A percentile compares a stretch with the other conserved stretches of the same genome.
phyloP scores from a whole-genome alignment of 306 rosid genomes.

The Cicer pinnatifidum region DNA sequence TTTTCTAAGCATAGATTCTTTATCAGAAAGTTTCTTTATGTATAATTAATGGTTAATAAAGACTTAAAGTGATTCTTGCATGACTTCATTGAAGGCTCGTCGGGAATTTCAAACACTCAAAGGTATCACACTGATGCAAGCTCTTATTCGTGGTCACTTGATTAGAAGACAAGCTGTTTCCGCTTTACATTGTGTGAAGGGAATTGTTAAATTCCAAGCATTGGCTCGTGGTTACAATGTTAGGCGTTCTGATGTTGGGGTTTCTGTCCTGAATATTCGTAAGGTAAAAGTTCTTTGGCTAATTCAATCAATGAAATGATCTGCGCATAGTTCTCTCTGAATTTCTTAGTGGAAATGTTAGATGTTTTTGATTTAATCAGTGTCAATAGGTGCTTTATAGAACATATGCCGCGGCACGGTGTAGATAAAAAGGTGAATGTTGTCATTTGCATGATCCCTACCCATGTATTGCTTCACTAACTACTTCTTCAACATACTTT shows the following conservation, averaged over 20 bases:
- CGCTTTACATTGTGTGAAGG: slow-evolving; percentile 58
- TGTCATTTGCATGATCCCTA: slow-evolving; percentile 11
- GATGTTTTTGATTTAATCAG: slow-evolving; percentile 21
- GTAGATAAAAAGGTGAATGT: slow-evolving; percentile 25
- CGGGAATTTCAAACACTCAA: slow-evolving; percentile 47
- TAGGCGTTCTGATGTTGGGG: slow-evolving; percentile 55
- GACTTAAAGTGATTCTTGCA: slow-evolving; percentile 7
- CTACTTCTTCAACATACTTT: slow-evolving; percentile 32
- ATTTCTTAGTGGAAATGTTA: slow-evolving; percentile 21
- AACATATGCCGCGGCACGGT: neutral
- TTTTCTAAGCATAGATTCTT: slow-evolving; percentile 13
- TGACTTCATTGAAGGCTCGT: slow-evolving; percentile 55
- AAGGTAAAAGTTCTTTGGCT: slow-evolving; percentile 48
- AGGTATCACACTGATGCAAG: slow-evolving; percentile 58
- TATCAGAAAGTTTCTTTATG: slow-evolving; percentile 28
- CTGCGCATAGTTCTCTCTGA: slow-evolving; percentile 14
- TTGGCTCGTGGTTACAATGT: slow-evolving; percentile 57
- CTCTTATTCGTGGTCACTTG: slow-evolving; percentile 61
- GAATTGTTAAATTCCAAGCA: slow-evolving; percentile 61
- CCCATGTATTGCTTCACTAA: slow-evolving; percentile 28
- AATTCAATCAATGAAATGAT: slow-evolving; percentile 32
- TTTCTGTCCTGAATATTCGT: slow-evolving; percentile 43
- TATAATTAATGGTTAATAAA: slow-evolving; percentile 23
- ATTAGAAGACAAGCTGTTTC: slow-evolving; percentile 67
- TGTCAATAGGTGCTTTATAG: slow-evolving; percentile 3